Percentiles rank a stretch among this genome's conserved stretches.
phyloP scores from a whole-genome alignment of 2,329 filamentous ascomycete genomes.

The Paecilomyces fulvus region DNA sequence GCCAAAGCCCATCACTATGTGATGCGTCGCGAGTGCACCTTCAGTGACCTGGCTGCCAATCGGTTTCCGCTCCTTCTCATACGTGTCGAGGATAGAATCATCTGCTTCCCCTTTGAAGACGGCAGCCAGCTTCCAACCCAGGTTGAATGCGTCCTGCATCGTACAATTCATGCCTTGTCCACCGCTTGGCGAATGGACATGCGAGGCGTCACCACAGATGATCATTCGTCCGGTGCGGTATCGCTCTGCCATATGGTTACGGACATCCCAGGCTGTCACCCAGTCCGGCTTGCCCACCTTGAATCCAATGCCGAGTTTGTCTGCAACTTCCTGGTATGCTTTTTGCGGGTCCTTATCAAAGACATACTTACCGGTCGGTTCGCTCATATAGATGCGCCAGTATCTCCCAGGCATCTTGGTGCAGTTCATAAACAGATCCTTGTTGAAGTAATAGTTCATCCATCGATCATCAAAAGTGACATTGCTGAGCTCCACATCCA shows the following conservation, averaged over 20 bases:
- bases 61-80: slow-evolving; percentile 8
- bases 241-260: neutral
- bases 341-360: neutral
- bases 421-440: slow-evolving; percentile 1
- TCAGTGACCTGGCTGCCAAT: neutral
- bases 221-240: neutral
- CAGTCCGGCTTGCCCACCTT: slow-evolving; percentile 1
- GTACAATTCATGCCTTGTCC: slow-evolving; percentile 16
- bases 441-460: slow-evolving; percentile 2
- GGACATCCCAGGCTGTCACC: slow-evolving; percentile 1
- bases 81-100: slow-evolving; percentile 7
- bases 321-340: slow-evolving; percentile 1
- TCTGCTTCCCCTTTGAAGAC: slow-evolving; percentile 8
- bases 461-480: slow-evolving; percentile 1
- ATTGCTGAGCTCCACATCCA: neutral
- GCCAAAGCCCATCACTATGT: neutral
- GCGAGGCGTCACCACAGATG: slow-evolving; percentile 12
- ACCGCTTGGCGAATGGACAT: slow-evolving; percentile 12
- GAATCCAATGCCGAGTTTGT: neutral
- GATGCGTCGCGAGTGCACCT: neutral
- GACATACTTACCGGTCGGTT: neutral
- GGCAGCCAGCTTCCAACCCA: slow-evolving; percentile 14
- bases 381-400: slow-evolving; percentile 2
- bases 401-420: slow-evolving; percentile 1
- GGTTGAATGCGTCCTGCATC: slow-evolving; percentile 14